Base-by-base conservation (phyloP, 2,329 filamentous ascomycete genomes). In the Colletotrichum sansevieriae region DNA sequence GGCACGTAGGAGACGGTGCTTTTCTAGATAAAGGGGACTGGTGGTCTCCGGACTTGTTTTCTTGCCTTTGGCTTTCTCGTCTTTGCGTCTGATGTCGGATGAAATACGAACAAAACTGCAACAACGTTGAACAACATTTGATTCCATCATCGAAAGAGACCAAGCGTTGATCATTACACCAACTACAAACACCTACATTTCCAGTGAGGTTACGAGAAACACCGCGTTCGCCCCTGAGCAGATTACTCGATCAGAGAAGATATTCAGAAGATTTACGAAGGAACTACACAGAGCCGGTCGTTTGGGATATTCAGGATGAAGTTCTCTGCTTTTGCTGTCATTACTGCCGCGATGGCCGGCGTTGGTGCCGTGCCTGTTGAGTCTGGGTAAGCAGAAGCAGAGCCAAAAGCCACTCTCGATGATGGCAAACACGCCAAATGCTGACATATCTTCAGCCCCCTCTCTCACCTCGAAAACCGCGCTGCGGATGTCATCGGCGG, bases 401-500 rank as follows among this genome's bases (percentile, higher is more conserved):
- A 20, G 18, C 49, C 12, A 33, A 15, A 1, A 25, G 25, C 25
- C 25, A 33, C 8, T 29, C 12, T 11, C 20, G 18, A 7, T 4
- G 4, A 25, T 25, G 22, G 22, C 7, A 46, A 5, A 33, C 2
- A 33, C 22, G 5, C 8, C n/a, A 51, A n/a, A 10, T 10, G 20
- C 59, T 39, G n/a, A 10, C 25, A 29, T 5, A 22, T 12, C 35
- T 47, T 25, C 9, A 68, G 65, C 33, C 61, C 65, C 2, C 43
- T 65, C 22, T 22, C n/a, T 18, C 43, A 47, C 47, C 65, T 68
- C 41, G 47, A 68, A 29, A 44, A 47, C 55, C 65, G 65, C 65
- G 62, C 65, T 33, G 25, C 47, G 9, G 54, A 65, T 33, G 65
- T 55, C 47, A 65, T 68, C 33, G 65, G 65, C 55, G 55, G 55